These are phyloP conservation scores for Kurtzmaniella cleridarum DNA, from an alignment of 805 yeast species.

Conservation along the genomic window DNA sequence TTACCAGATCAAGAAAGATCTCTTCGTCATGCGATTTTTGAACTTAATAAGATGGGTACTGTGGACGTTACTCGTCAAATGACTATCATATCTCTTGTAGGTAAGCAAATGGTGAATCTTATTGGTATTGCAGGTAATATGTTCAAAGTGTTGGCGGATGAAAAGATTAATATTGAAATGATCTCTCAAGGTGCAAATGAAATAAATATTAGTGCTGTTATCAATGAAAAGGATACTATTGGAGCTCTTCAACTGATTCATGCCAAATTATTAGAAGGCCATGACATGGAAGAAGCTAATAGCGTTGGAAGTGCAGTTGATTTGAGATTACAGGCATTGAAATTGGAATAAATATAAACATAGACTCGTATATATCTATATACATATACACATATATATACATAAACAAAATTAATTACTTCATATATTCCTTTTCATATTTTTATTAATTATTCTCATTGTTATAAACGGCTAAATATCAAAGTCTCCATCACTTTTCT, in stretches of 20 bases:
- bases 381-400: constrained; percentile 1
- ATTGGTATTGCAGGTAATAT: constrained; percentile 96
- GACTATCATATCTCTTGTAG: constrained; percentile 92
- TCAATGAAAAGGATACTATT: constrained; percentile 73
- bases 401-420: constrained; percentile 1
- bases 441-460: not conserved
- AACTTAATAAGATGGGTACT: constrained; percentile 73
- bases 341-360: constrained; percentile 5
- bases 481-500: constrained; percentile 19
- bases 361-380: constrained; percentile 1
- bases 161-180: constrained; percentile 93
- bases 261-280: constrained; percentile 57
- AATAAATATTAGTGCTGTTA: constrained; percentile 93
- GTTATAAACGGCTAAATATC: constrained; percentile 25
- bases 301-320: constrained; percentile 20
- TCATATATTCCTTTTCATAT: not conserved
- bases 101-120: constrained; percentile 93
- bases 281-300: constrained; percentile 15
- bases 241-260: constrained; percentile 87
- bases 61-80: constrained; percentile 84
- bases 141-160: constrained; percentile 92
- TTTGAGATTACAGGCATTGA: constrained; percentile 25
- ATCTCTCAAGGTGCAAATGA: constrained; percentile 98
- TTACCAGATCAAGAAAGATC: constrained; percentile 58
- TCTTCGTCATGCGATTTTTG: constrained; percentile 69